Base-by-base conservation (phyloP, 2,329 filamentous ascomycete species). In the Aphanoascus verrucosus region DNA sequence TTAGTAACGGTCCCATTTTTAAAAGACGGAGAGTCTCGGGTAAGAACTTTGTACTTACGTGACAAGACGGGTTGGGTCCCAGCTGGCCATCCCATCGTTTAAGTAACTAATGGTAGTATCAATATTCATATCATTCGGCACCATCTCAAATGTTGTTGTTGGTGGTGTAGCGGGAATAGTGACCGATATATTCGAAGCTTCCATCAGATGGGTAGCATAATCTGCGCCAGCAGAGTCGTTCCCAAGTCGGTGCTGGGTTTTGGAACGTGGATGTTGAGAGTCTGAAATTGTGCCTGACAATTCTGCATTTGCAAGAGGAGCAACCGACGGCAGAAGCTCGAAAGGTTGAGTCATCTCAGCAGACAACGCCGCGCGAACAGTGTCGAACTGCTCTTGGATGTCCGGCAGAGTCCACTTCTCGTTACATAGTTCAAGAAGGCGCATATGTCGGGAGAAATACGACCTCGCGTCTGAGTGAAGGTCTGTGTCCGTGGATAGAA, bases 401-500 rank as follows among this genome's bases (percentile, higher is more conserved):
- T 96, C 90, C 1, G 86, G 85, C 79, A 94, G 88, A 1, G 88
- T 85, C 85, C 88, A 94, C 3, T 83, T 82, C 7, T 79, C 77
- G 65, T 88, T 86, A 61, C 89, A 93, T 59, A 82, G 84, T 67
- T 97, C 91, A 55, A 97, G 75, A 37, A 97, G 84, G 53, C 90
- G 83, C 91, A 97, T 96, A 62, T 96, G 90, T 46, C 91, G 80
- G 1, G 88, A 86, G 64, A 97, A 97, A 66, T 86, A 97, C 57
- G 91, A 85, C 32, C 87, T 80, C 5, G 91, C 88, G 66, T 95
- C 88, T 0, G 77, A 75, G 65, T 93, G 90, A 54, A 95, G 79
- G 38, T 93, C 86, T 1, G 88, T 86, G 66, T 97, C 90, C 15
- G 93, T 91, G 15, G 89, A 96, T 12, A 90, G 94, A 57, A 96